phyloP scores from a whole-genome alignment of 441 rosid genomes.

The Adansonia rubrostipa region DNA sequence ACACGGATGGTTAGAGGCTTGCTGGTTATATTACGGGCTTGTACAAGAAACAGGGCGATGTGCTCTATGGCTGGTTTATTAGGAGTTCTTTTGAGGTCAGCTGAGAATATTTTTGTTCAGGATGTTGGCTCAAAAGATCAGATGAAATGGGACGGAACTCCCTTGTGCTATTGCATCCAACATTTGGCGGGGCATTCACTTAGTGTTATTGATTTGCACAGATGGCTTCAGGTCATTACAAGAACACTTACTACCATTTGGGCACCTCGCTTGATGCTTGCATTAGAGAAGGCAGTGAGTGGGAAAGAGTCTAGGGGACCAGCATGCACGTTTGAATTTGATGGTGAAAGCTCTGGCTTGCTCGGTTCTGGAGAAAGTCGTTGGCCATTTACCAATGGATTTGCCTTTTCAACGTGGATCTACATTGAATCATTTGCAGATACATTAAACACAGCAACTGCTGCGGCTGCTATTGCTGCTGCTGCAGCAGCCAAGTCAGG shows the following conservation, averaged over 20 bases:
- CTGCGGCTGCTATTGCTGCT: slow-evolving; percentile 98
- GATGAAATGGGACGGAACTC: slow-evolving; percentile 75
- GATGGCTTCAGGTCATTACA: slow-evolving; percentile 80
- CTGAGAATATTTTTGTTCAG: slow-evolving; percentile 75
- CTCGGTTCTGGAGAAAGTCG: slow-evolving; percentile 99
- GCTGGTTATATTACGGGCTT: slow-evolving; percentile 87
- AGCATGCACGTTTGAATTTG: slow-evolving; percentile 89
- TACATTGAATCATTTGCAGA: slow-evolving; percentile 99
- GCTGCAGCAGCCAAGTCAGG: slow-evolving; percentile 99
- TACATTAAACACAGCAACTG: slow-evolving; percentile 95
- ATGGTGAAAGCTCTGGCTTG: slow-evolving; percentile 99
- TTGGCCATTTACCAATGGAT: slow-evolving; percentile 97
- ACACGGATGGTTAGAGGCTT: slow-evolving; percentile 92
- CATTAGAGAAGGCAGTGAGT: slow-evolving; percentile 88
- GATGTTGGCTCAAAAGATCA: slow-evolving; percentile 54
- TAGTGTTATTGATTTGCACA: slow-evolving; percentile 76
- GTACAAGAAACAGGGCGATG: slow-evolving; percentile 99
- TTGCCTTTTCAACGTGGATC: slow-evolving; percentile 96
- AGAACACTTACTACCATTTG: slow-evolving; percentile 61
- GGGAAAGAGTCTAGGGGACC: slow-evolving; percentile 99
- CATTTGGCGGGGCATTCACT: slow-evolving; percentile 92
- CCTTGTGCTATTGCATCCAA: slow-evolving; percentile 85
- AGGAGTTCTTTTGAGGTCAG: slow-evolving; percentile 87
- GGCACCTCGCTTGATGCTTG: slow-evolving; percentile 76
- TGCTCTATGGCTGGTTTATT: slow-evolving; percentile 92